Evolutionary conservation across 352 stramenopile species (phyloP).

Genomic region (Phytophthora kernoviae): DNA sequence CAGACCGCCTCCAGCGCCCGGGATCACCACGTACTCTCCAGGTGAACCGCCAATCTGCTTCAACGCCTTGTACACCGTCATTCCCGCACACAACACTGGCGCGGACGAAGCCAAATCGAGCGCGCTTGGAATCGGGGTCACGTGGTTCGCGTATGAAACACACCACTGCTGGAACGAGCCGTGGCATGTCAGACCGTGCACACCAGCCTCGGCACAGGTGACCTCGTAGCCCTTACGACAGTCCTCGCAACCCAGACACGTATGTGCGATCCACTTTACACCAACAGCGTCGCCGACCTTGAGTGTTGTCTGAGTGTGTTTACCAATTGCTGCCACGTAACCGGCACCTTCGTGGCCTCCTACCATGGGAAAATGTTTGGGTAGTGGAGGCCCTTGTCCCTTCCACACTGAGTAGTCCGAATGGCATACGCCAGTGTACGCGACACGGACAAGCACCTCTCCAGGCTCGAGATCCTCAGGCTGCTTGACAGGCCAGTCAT

Average conservation of each 20-base stretch:
- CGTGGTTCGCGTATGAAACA: constrained; percentile 75
- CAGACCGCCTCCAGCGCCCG: constrained; percentile 73
- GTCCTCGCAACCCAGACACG: constrained; percentile 56
- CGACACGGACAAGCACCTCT: constrained; percentile 55
- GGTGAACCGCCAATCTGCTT: constrained; percentile 56
- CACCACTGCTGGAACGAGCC: constrained; percentile 66
- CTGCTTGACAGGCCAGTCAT: constrained; percentile 55
- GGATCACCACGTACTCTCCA: constrained; percentile 64
- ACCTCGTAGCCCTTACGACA: constrained; percentile 59
- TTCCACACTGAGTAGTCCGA: constrained; percentile 55
- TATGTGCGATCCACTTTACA: constrained; percentile 57
- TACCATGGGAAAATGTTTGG: constrained; percentile 48
- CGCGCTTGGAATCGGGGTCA: constrained; percentile 70
- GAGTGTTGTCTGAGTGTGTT: constrained; percentile 46
- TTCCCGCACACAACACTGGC: constrained; percentile 84
- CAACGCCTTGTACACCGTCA: constrained; percentile 88
- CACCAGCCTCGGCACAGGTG: constrained; percentile 32
- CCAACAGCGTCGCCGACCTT: constrained; percentile 56
- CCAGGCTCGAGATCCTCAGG: constrained; percentile 46
- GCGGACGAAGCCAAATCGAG: constrained; percentile 52
- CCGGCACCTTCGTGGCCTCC: constrained; percentile 63
- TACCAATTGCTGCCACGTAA: constrained; percentile 56
- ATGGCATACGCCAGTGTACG: constrained; percentile 57
- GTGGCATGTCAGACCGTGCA: constrained; percentile 44
- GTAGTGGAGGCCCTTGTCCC: constrained; percentile 36